Base-by-base conservation (phyloP, 2,329 filamentous ascomycete genomes). In the Fusarium graminum region DNA sequence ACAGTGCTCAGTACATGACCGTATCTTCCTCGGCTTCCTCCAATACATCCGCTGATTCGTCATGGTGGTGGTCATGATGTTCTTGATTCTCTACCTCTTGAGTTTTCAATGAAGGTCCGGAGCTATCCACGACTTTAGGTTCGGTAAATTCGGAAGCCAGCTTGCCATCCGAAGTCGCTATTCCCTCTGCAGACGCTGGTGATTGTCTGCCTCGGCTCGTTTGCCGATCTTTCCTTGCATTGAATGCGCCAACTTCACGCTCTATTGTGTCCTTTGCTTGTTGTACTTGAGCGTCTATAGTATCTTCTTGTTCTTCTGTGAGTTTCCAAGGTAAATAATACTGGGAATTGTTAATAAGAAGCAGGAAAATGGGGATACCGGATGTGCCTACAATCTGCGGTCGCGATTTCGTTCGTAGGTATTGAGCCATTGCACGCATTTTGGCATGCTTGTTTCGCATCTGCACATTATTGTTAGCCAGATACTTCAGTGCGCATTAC, bases 21-120 rank as follows among this genome's bases (percentile, higher is more conserved):
- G 90, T 93, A 73, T 97, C 93, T 80, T 97, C 93, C 61, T 93
- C 92, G 53, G 90, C 92, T 77, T 93, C 91, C 52, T 95, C 88
- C 68, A 96, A 84, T 56, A 94, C 89, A 73, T 94, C 92, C 52
- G 88, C 91, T 49, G 86, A 85, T 64, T 93, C 89, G 72, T 94
- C 91, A 60, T 91, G 81, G 55, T 80, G 82, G 56, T 80, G 68
- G 5, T 47, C 52, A 43, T 66, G 59, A 36, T 71, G 50, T 16
- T 28, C 44, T 36, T 59, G 45, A 40, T 61, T 43, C 14, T 62
- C 60, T 40, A 59, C 64, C 11, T 70, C 65, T 29, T 56, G 54
- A 40, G 38, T 49, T 45, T 52, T 52, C 11, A 22, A 30, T 9
- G 46, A 32, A 13, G 51, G 43, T 7, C 67, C 67, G 5, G 55